Percentiles rank a stretch among this genome's conserved stretches.
phyloP scores from a whole-genome alignment of 305 asterid species.

The Solanum hybrid region DNA sequence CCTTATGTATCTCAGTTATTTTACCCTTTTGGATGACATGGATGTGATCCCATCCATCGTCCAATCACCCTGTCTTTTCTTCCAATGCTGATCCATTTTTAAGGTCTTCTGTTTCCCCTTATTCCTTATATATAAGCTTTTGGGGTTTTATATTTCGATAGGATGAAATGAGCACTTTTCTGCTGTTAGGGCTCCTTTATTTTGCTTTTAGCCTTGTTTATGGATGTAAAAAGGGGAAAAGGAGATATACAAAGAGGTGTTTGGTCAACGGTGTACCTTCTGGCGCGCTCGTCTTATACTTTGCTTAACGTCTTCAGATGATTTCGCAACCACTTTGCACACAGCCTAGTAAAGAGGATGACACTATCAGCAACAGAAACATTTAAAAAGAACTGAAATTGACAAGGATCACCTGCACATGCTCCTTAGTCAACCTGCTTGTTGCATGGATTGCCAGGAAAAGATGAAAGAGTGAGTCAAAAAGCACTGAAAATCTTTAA shows the following conservation, averaged over 20 bases:
- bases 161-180: not conserved
- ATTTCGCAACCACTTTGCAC: conserved; percentile 77
- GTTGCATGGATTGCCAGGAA: conserved; percentile 14
- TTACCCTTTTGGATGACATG: not conserved
- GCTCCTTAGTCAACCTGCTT: conserved; percentile 86
- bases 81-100: not conserved
- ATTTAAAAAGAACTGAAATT: conserved; percentile 7
- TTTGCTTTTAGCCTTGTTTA: not conserved
- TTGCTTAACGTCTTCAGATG: conserved; percentile 85
- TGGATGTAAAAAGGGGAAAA: not conserved
- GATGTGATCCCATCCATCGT: not conserved
- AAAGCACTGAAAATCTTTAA: not conserved
- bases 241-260: not conserved
- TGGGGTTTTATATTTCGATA: not conserved
- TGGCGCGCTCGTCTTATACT: conserved; percentile 92
- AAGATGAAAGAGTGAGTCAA: conserved; percentile 7
- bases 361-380: conserved; percentile 5
- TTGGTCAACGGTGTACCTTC: conserved; percentile 37
- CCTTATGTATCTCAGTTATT: not conserved
- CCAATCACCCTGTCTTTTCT: not conserved
- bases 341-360: conserved; percentile 52
- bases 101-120: not conserved
- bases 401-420: conserved; percentile 62
- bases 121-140: not conserved
- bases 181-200: not conserved